Evolutionary conservation across 257 asterid species (phyloP).

Genomic region (Paraleonurus japonicus): DNA sequence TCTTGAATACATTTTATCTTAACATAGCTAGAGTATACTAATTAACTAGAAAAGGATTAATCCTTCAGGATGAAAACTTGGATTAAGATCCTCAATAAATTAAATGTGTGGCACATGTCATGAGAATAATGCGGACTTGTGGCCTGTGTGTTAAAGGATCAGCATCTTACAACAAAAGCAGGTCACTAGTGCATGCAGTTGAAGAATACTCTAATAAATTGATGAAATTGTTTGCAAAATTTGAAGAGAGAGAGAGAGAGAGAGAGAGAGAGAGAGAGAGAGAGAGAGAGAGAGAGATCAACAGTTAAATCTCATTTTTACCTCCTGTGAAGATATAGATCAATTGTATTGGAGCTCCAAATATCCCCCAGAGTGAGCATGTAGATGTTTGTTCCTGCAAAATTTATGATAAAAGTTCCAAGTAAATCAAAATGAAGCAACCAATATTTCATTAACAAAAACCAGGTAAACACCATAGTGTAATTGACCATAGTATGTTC

Average conservation of each 20-base stretch:
- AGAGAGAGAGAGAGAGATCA: neutral
- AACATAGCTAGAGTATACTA: neutral
- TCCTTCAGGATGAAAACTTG: neutral
- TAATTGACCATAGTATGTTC: neutral
- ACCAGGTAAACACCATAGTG: neutral
- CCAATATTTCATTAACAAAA: neutral
- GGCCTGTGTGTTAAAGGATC: neutral
- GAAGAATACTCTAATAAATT: neutral
- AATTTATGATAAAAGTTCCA: conserved; percentile 1
- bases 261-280: too few relatives aligned
- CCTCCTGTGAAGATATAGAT: conserved; percentile 94
- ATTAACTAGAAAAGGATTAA: neutral
- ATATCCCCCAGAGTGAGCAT: conserved; percentile 89
- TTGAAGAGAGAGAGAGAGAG: neutral
- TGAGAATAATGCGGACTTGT: neutral
- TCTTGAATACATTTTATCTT: neutral
- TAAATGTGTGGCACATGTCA: neutral
- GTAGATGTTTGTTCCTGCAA: conserved; percentile 71
- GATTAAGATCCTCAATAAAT: neutral
- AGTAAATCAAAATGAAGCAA: conserved; percentile 14
- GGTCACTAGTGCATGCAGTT: neutral
- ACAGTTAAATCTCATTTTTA: conserved; percentile 20
- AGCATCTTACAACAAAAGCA: neutral
- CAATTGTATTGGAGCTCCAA: conserved; percentile 92
- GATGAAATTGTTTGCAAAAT: neutral